phyloP scores from a whole-genome alignment of 1,139 yeast species.

The Candida glucosophila region DNA sequence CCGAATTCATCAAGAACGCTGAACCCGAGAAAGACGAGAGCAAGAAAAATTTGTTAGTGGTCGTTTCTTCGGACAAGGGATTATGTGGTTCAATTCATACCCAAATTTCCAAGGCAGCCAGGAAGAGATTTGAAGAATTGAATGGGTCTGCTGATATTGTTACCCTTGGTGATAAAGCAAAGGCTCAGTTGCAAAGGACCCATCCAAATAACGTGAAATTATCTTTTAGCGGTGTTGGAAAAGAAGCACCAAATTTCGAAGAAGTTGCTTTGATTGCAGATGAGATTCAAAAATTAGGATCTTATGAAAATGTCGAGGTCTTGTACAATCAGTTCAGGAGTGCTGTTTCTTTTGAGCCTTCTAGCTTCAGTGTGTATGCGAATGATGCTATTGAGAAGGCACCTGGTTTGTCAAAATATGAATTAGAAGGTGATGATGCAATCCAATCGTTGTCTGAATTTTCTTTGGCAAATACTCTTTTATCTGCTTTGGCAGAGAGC shows the following conservation, averaged over 20 bases:
- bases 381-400: constrained; percentile 72
- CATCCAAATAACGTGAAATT: constrained; percentile 61
- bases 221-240: constrained; percentile 86
- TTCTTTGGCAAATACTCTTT: constrained; percentile 82
- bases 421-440: constrained; percentile 67
- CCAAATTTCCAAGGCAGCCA: constrained; percentile 83
- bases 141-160: constrained; percentile 71
- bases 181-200: constrained; percentile 81
- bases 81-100: constrained; percentile 98
- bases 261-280: constrained; percentile 89
- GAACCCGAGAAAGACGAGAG: constrained; percentile 50
- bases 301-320: constrained; percentile 72
- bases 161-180: constrained; percentile 90
- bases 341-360: constrained; percentile 88
- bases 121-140: constrained; percentile 51
- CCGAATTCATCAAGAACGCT: constrained; percentile 72
- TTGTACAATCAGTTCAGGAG: constrained; percentile 82
- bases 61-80: constrained; percentile 95
- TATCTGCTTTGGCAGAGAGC: constrained; percentile 94
- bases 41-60: constrained; percentile 61
- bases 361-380: constrained; percentile 57
- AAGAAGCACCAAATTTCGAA: constrained; percentile 88
- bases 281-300: constrained; percentile 61
- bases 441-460: constrained; percentile 68
- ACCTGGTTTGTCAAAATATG: constrained; percentile 80